Conservation (phyloP, 2,329 filamentous ascomycete genomes). For the Dothideomycetidae sp. region DNA sequence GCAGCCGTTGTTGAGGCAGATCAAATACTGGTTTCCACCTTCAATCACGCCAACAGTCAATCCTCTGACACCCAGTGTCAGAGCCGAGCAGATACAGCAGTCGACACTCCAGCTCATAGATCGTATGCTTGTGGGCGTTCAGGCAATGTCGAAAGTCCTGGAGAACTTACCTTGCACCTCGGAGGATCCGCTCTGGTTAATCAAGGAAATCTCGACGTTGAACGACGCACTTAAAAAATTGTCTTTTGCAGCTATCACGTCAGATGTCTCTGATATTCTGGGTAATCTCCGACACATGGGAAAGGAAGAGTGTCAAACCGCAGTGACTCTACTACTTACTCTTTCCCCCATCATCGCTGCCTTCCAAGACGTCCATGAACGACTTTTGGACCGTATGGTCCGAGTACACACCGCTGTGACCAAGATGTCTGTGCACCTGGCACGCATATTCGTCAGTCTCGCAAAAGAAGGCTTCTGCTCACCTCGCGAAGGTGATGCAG, state of each 20-base stretch:
- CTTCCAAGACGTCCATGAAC: slow-evolving; percentile 49
- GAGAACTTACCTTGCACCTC: slow-evolving; percentile 41
- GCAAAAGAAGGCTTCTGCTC: slow-evolving; percentile 81
- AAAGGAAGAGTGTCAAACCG: slow-evolving; percentile 29
- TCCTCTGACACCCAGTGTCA: neutral
- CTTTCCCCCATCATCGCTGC: slow-evolving; percentile 59
- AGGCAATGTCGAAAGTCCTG: slow-evolving; percentile 49
- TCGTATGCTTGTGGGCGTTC: slow-evolving; percentile 63
- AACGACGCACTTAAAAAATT: slow-evolving; percentile 43
- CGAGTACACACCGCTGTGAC: slow-evolving; percentile 55
- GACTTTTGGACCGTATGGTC: slow-evolving; percentile 44
- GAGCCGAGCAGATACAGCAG: neutral
- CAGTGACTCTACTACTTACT: slow-evolving; percentile 44
- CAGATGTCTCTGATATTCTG: slow-evolving; percentile 31
- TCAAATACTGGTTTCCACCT: slow-evolving; percentile 11
- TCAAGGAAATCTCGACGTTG: slow-evolving; percentile 34
- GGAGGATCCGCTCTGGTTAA: slow-evolving; percentile 51
- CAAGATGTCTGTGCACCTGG: slow-evolving; percentile 61
- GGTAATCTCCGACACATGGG: slow-evolving; percentile 31
- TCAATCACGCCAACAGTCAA: neutral
- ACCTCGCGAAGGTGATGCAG: slow-evolving; percentile 57
- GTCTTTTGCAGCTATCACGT: slow-evolving; percentile 42
- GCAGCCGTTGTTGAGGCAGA: slow-evolving; percentile 11
- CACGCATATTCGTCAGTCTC: slow-evolving; percentile 64
- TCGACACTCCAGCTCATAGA: slow-evolving; percentile 43